Evolutionary conservation across 2,329 filamentous ascomycete genomes (phyloP).

Genomic region (Dothideomycetidae sp.): DNA sequence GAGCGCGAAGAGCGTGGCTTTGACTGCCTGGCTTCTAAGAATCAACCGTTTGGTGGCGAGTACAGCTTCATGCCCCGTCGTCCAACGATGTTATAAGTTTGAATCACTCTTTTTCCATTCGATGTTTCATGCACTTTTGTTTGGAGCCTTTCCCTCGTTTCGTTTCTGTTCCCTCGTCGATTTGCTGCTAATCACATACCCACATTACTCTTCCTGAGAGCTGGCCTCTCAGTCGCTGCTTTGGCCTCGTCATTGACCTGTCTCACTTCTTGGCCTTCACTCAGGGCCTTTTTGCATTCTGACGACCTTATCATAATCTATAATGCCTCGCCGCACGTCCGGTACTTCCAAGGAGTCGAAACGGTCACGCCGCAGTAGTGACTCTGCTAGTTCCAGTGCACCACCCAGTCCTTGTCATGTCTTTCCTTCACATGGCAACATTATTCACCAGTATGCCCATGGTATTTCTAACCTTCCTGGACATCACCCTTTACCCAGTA

Average conservation of each 20-base stretch:
- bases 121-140: neutral
- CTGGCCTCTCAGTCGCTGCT: neutral
- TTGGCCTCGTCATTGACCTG: neutral
- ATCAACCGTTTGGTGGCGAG: no score
- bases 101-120: neutral
- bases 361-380: neutral
- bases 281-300: neutral
- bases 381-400: neutral
- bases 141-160: neutral
- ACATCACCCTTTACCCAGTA: no score
- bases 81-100: neutral
- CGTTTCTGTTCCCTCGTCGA: neutral
- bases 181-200: neutral
- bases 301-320: neutral
- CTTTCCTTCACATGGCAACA: neutral
- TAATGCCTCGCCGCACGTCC: neutral
- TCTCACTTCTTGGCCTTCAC: neutral
- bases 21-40: no score
- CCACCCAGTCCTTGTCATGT: neutral
- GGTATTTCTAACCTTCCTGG: no score
- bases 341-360: neutral
- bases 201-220: neutral
- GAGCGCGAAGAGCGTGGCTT: neutral
- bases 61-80: no score
- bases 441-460: neutral